A percentile compares a stretch with the other conserved stretches of the same genome.
Conservation (phyloP, 352 stramenopile species). For the Albugo laibachii region DNA sequence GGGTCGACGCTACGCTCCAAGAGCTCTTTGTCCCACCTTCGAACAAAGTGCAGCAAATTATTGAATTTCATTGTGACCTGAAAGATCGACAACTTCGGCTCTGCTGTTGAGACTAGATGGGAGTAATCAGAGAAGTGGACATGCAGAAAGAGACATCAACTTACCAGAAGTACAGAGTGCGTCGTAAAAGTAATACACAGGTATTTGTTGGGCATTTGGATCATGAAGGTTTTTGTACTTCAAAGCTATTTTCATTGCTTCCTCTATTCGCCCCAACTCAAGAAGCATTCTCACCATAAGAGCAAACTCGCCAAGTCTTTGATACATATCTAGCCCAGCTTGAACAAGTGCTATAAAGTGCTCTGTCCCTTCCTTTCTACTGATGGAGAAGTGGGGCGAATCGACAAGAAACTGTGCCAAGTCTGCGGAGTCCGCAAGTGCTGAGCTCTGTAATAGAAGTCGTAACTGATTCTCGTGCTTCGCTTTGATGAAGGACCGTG, state of each 20-base stretch:
- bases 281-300: not conserved
- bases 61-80: slow-evolving; percentile 25
- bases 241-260: slow-evolving; percentile 6
- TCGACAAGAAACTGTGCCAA: slow-evolving; percentile 32
- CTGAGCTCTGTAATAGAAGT: slow-evolving; percentile 39
- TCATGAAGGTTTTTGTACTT: slow-evolving; percentile 17
- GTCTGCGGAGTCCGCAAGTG: slow-evolving; percentile 29
- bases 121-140: not conserved
- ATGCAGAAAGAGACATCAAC: not conserved
- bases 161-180: slow-evolving; percentile 15
- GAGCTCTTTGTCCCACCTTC: slow-evolving; percentile 21
- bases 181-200: slow-evolving; percentile 25
- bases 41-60: slow-evolving; percentile 31
- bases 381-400: slow-evolving; percentile 4
- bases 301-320: slow-evolving; percentile 12
- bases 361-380: not conserved
- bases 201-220: slow-evolving; percentile 18
- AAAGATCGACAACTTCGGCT: slow-evolving; percentile 8
- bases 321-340: slow-evolving; percentile 22
- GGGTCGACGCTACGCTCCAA: slow-evolving; percentile 5
- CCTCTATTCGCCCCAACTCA: not conserved
- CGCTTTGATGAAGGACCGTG: slow-evolving; percentile 23
- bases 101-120: slow-evolving; percentile 11
- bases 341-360: slow-evolving; percentile 12
- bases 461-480: slow-evolving; percentile 27